Evolutionary conservation across 164 flowering plant species (phyloP), one percentile per base, ranked within the genome.

Genomic region (Nymphaea colorata): DNA sequence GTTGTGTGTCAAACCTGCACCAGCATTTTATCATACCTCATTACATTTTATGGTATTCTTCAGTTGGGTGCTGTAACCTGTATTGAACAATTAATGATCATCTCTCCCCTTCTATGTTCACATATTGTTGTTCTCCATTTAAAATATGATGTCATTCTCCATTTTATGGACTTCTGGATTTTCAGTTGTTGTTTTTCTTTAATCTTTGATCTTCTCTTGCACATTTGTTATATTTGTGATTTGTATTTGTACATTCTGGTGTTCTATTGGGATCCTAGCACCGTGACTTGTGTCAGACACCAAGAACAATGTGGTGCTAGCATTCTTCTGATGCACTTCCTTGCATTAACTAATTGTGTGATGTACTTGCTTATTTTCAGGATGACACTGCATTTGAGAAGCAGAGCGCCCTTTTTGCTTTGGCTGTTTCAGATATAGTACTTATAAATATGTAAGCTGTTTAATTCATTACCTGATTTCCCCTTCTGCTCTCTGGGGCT

Each of bases 371-470:
- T 10, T 44, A 16, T 64, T 79, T 72, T 66, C 83, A 93, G 98
- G 98, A 93, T 77, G 96, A 93, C 73, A 93, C 99, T 67, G 88
- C 99, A 42, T 94, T 94, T 78, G 99, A 94, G 80, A 94, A 88
- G 85, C 99, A 94, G 76, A 94, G 99, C 85, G 96, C 99, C n/a
- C 93, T 94, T 55, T 94, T 94, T 77, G 97, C 99, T 41, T 93
- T 94, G 68, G 99, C 99, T 43, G 96, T 94, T 68, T 94, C 99
- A 64, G 99, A 94, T 74, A 90, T 94, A 71, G 97, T 94, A 66
- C 87, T 94, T 25, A 91, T 94, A 74, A 94, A 94, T 78, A 91
- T 94, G 99, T 94, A 80, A 86, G 95, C 67, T 73, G 59, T 17
- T 61, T 8, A 61, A 17, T 61, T 25, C 36, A 25, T 25, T 25